Percentiles rank a stretch among this genome's conserved stretches.
phyloP scores from a whole-genome alignment of 2,329 filamentous ascomycete genomes.

The Penicillium palitans region DNA sequence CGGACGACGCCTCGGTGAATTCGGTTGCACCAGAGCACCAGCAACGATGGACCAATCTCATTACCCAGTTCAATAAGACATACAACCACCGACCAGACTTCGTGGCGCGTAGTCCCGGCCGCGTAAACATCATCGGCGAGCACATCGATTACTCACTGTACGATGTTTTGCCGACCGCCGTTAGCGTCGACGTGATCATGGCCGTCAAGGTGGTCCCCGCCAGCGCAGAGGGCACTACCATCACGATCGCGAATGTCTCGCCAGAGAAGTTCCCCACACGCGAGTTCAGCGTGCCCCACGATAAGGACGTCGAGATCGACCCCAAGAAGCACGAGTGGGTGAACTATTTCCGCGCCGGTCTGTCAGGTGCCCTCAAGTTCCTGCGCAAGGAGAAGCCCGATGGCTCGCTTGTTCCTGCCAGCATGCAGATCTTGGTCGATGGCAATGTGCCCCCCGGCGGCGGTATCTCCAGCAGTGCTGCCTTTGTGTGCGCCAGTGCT shows the following conservation, averaged over 20 bases:
- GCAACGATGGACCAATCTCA: slow-evolving; percentile 72
- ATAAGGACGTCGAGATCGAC: slow-evolving; percentile 74
- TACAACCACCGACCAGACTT: slow-evolving; percentile 76
- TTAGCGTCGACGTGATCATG: slow-evolving; percentile 85
- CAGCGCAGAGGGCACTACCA: slow-evolving; percentile 54
- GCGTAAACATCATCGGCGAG: slow-evolving; percentile 98
- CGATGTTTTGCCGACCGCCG: slow-evolving; percentile 92
- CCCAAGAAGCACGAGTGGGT: slow-evolving; percentile 87
- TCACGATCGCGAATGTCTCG: slow-evolving; percentile 80
- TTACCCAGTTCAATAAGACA: slow-evolving; percentile 66
- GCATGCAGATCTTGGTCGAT: slow-evolving; percentile 87
- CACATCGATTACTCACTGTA: slow-evolving; percentile 99
- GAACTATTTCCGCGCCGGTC: slow-evolving; percentile 96
- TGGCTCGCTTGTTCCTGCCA: slow-evolving; percentile 63
- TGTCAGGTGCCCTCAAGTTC: slow-evolving; percentile 77
- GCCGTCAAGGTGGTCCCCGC: slow-evolving; percentile 63
- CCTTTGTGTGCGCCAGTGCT: slow-evolving; percentile 87
- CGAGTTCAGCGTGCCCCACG: slow-evolving; percentile 69
- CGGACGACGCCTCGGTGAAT: slow-evolving; percentile 71
- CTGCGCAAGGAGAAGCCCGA: slow-evolving; percentile 66
- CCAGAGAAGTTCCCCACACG: slow-evolving; percentile 71
- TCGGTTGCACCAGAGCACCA: slow-evolving; percentile 68
- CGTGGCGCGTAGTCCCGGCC: slow-evolving; percentile 83
- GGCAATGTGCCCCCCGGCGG: slow-evolving; percentile 90
- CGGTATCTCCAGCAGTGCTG: slow-evolving; percentile 89